Base-by-base conservation (phyloP, 441 rosid species). In the Metrosideros polymorpha region DNA sequence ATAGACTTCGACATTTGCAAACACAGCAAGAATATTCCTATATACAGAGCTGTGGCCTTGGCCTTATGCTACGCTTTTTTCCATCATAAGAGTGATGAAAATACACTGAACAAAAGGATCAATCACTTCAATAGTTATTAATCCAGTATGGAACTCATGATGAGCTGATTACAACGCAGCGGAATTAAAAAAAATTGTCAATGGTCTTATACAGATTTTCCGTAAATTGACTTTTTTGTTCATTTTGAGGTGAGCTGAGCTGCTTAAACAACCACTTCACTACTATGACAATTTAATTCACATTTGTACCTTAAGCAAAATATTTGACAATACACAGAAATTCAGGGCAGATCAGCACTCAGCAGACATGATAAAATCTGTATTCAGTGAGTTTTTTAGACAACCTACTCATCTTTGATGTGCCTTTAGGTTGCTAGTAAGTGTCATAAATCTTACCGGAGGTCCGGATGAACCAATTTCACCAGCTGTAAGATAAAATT, bases 381-480 rank as follows among this genome's bases (percentile, higher is more conserved):
- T 61, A 61, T 61, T 17, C 42, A 0, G 75, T 6, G 10, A 15
- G 24, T 30, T 61, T 15, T 15, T 15, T 15, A 61, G 12, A 7
- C 32, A 30, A 61, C 1, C 35, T 32, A 61, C 24, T 30, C 75
- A 30, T 30, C 42, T 30, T 61, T 61, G 39, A 30, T 30, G 75
- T 51, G 12, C 57, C 32, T 42, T 52, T 27, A 51, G 85, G 22
- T 25, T 39, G 45, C 84, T 82, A 71, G n/a, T 49, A 3, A n/a
- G n/a, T 71, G 8, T 71, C 15, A 35, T 71, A 47, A 71, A 71
- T 57, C 90, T 10, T 91, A 95, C 96, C 89, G 32, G 63, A 85
- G 50, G 13, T 35, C 83, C 43, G 49, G 85, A 63, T 42, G 90
- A 88, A 51, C 87, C 88, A 71, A 90, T 84, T 59, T 84, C 88